These are phyloP conservation scores for Abortiporus biennis DNA, from an alignment of 1,284 basidiomycete genomes.

Conservation along the genomic window DNA sequence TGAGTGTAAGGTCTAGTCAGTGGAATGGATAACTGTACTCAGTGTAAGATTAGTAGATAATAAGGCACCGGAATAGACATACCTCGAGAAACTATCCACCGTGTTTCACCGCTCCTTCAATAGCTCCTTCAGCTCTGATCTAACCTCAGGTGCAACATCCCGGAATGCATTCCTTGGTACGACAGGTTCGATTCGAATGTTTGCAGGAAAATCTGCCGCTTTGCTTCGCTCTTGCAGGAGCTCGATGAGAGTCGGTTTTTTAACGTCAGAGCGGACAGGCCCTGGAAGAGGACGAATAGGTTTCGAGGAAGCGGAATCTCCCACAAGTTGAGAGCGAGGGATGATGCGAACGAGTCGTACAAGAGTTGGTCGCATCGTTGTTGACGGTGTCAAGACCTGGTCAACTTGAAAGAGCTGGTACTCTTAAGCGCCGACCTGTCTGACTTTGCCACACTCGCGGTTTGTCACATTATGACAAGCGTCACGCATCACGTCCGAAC, in stretches of 20 bases:
- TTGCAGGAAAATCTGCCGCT: slow-evolving; percentile 32
- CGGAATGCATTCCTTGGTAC: slow-evolving; percentile 30
- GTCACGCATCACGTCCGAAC: no score
- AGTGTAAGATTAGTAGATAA: no score
- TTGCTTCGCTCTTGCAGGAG: slow-evolving; percentile 33
- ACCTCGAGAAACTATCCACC: no score
- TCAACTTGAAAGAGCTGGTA: background rate
- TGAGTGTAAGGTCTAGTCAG: no score
- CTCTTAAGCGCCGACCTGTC: no score
- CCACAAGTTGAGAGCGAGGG: slow-evolving; percentile 26
- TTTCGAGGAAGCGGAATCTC: slow-evolving; percentile 16
- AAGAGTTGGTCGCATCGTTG: slow-evolving; percentile 1
- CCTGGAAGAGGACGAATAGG: slow-evolving; percentile 20
- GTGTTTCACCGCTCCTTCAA: slow-evolving; percentile 34
- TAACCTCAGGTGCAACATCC: slow-evolving; percentile 28
- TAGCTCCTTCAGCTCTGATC: slow-evolving; percentile 29
- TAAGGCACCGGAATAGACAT: no score
- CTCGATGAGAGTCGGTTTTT: slow-evolving; percentile 29
- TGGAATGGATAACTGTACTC: no score
- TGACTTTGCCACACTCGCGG: background rate
- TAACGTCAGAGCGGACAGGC: slow-evolving; percentile 21
- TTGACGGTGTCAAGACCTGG: no score
- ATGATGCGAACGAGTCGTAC: slow-evolving; percentile 34
- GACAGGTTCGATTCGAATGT: slow-evolving; percentile 39
- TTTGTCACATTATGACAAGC: background rate